phyloP scores from a whole-genome alignment of 148 eudicot species.

The Cornus suecica region DNA sequence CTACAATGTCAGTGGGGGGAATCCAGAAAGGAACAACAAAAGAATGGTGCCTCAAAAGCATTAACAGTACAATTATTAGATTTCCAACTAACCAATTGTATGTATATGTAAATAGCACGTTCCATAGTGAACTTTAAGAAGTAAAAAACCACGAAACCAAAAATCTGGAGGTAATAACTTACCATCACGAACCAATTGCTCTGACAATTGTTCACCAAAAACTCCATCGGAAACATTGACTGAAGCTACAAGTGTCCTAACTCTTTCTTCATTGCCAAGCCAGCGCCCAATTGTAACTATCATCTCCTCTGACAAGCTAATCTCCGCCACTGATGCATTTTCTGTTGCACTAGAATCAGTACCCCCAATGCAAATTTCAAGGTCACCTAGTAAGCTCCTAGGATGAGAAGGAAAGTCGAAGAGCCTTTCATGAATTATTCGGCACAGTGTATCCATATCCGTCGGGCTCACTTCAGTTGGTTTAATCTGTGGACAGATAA shows the following conservation, averaged over 20 bases:
- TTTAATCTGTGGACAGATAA: conserved; percentile 57
- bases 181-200: conserved; percentile 93
- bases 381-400: conserved; percentile 67
- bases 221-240: conserved; percentile 34
- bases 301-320: conserved; percentile 74
- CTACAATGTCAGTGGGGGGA: background rate
- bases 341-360: conserved; percentile 41
- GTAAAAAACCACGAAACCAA: background rate
- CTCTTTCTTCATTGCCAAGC: conserved; percentile 86
- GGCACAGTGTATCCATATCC: conserved; percentile 71
- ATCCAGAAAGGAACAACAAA: background rate
- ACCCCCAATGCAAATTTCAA: conserved; percentile 76
- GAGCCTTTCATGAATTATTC: conserved; percentile 67
- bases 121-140: background rate
- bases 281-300: conserved; percentile 66
- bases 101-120: background rate
- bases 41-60: background rate
- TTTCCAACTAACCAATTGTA: background rate
- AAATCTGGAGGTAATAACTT: conserved; percentile 17
- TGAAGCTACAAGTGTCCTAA: conserved; percentile 39
- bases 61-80: background rate
- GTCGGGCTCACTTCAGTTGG: conserved; percentile 69
- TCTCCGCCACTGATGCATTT: conserved; percentile 63
- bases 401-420: conserved; percentile 60
- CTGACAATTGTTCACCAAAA: conserved; percentile 68